Evolutionary conservation across 2,329 filamentous ascomycete genomes (phyloP).

Genomic region (Verticillium nonalfalfae): DNA sequence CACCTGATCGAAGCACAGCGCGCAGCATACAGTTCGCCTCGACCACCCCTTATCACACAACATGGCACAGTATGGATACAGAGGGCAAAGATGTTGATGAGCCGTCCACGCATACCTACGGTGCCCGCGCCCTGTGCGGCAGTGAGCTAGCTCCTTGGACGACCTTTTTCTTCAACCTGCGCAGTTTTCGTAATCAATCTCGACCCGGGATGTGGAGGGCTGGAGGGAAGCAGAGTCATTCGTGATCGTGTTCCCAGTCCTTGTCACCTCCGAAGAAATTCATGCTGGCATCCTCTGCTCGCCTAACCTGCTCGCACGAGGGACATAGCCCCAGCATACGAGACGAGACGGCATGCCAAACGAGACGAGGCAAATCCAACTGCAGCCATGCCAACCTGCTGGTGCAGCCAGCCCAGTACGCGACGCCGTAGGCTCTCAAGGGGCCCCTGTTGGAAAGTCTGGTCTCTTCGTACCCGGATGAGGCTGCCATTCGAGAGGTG

Average conservation of each 20-base stretch:
- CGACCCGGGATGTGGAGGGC: not conserved
- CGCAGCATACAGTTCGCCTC: no score
- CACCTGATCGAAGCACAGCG: not conserved
- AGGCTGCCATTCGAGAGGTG: not conserved
- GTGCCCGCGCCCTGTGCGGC: no score
- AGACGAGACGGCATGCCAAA: not conserved
- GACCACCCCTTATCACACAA: no score
- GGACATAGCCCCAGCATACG: not conserved
- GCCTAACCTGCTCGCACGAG: not conserved
- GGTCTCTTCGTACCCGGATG: not conserved
- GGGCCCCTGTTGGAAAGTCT: not conserved
- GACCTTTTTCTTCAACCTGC: no score
- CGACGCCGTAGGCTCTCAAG: not conserved
- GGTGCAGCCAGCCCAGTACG: not conserved
- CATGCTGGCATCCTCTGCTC: not conserved
- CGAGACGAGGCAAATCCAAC: not conserved
- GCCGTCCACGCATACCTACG: no score
- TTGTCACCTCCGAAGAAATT: not conserved
- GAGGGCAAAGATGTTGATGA: no score
- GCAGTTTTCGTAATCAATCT: not conserved
- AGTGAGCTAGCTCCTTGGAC: no score
- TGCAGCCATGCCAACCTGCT: not conserved
- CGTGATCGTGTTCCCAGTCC: not conserved
- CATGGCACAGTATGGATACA: no score
- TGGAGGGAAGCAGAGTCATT: not conserved